Percentiles rank a stretch among this genome's conserved stretches.
phyloP scores from a whole-genome alignment of 495 filamentous ascomycete species.

The Halenospora varia region DNA sequence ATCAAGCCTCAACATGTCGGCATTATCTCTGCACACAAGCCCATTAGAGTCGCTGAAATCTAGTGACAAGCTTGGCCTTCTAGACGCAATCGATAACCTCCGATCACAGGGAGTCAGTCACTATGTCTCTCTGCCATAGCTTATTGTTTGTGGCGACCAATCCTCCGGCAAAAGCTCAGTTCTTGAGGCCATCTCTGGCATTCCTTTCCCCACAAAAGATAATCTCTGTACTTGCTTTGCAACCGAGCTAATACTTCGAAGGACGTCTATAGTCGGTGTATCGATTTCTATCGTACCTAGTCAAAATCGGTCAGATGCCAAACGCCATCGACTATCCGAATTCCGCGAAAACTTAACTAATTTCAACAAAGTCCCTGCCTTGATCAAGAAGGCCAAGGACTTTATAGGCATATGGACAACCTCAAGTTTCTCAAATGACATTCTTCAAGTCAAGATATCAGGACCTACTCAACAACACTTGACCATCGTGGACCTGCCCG shows the following conservation, averaged over 20 bases:
- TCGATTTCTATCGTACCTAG: slow-evolving; percentile 47
- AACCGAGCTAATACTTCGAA: slow-evolving; percentile 32
- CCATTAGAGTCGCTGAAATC: slow-evolving; percentile 18
- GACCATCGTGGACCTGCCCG: slow-evolving; percentile 67
- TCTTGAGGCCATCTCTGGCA: slow-evolving; percentile 59
- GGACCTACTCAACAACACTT: too few relatives aligned
- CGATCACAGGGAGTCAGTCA: slow-evolving; percentile 50
- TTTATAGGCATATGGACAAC: too few relatives aligned
- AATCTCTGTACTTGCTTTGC: slow-evolving; percentile 52
- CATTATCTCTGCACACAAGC: neutral
- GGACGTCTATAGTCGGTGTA: slow-evolving; percentile 25
- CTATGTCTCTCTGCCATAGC: slow-evolving; percentile 53
- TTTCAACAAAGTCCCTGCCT: too few relatives aligned
- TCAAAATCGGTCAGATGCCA: neutral
- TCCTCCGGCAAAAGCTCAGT: slow-evolving; percentile 61
- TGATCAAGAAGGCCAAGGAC: too few relatives aligned
- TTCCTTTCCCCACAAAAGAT: slow-evolving; percentile 51
- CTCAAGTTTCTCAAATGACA: too few relatives aligned
- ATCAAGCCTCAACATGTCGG: neutral
- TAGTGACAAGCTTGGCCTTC: neutral
- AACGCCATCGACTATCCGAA: slow-evolving; percentile 25
- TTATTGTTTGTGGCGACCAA: slow-evolving; percentile 51
- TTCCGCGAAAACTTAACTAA: too few relatives aligned
- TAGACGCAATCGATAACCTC: slow-evolving; percentile 53
- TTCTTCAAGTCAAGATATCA: too few relatives aligned